Conservation (phyloP, 192 early-diverging fungal species). For the Coemansia sp. region DNA sequence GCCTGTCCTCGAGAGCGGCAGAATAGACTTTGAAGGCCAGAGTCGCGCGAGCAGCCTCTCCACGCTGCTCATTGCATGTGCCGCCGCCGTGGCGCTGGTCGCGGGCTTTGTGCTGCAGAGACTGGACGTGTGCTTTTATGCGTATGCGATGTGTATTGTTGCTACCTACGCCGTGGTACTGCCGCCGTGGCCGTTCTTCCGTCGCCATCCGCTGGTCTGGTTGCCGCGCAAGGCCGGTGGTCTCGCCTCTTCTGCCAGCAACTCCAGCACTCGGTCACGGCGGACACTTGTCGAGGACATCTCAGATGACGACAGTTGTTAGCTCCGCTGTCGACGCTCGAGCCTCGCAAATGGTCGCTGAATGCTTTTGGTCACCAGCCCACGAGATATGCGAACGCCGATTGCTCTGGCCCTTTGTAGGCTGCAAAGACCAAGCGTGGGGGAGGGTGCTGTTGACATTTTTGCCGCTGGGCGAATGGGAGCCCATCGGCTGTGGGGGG, state of each 20-base stretch:
- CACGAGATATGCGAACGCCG: neutral
- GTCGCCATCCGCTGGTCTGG: slow-evolving; percentile 32
- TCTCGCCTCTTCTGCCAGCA: slow-evolving; percentile 13
- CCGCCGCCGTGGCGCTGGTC: slow-evolving; percentile 22
- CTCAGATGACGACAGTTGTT: slow-evolving; percentile 33
- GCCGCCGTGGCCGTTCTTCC: slow-evolving; percentile 44
- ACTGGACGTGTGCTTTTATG: slow-evolving; percentile 37
- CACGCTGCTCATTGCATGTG: slow-evolving; percentile 17
- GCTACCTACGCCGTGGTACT: slow-evolving; percentile 38
- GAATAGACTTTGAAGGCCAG: slow-evolving; percentile 53
- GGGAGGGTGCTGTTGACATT: slow-evolving; percentile 2
- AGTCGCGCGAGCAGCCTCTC: slow-evolving; percentile 32
- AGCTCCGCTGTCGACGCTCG: neutral
- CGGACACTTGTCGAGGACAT: slow-evolving; percentile 47
- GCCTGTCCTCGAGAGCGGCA: slow-evolving; percentile 41
- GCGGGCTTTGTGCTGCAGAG: slow-evolving; percentile 23
- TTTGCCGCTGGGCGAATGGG: slow-evolving; percentile 4
- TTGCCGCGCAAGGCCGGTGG: slow-evolving; percentile 21
- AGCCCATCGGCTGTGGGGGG: neutral
- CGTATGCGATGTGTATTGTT: slow-evolving; percentile 27
- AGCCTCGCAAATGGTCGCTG: neutral
- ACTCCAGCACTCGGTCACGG: slow-evolving; percentile 19
- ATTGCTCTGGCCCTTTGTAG: neutral
- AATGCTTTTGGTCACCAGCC: neutral
- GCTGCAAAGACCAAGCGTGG: neutral